These are phyloP conservation scores for Lentinula sp. DNA, from an alignment of 768 basidiomycete species.

Conservation along the genomic window DNA sequence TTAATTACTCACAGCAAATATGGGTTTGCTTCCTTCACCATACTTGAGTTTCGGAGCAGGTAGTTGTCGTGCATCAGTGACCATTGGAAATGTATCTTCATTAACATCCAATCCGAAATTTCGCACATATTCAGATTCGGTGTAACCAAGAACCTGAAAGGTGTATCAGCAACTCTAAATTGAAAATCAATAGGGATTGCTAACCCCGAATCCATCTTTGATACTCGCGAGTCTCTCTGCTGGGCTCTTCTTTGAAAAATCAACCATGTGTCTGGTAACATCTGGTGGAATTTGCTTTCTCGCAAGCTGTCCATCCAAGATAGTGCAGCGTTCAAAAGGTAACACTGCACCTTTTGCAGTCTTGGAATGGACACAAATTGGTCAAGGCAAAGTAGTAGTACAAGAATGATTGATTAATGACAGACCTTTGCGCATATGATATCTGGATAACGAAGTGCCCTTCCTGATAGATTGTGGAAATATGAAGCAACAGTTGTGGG, in stretches of 20 bases:
- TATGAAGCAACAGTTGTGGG: slow-evolving; percentile 38
- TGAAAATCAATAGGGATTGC: too few species aligned
- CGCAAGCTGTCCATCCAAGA: slow-evolving; percentile 64
- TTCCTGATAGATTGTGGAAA: slow-evolving; percentile 16
- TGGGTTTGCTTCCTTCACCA: slow-evolving; percentile 31
- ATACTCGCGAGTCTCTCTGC: slow-evolving; percentile 52
- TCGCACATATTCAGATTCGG: slow-evolving; percentile 35
- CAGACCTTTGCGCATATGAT: slow-evolving; percentile 53
- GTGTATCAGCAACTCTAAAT: background rate
- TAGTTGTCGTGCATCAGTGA: slow-evolving; percentile 39
- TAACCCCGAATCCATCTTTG: slow-evolving; percentile 44
- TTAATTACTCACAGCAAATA: slow-evolving; percentile 32
- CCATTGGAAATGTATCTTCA: slow-evolving; percentile 22
- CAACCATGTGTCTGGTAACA: slow-evolving; percentile 54
- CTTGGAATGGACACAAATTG: slow-evolving; percentile 23
- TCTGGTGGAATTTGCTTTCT: slow-evolving; percentile 66
- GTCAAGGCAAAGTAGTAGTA: too few species aligned
- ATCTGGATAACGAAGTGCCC: slow-evolving; percentile 37
- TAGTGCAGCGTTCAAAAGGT: slow-evolving; percentile 62
- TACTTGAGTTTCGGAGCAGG: slow-evolving; percentile 44
- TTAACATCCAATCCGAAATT: slow-evolving; percentile 37
- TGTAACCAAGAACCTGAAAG: slow-evolving; percentile 31
- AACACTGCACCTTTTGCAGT: slow-evolving; percentile 56
- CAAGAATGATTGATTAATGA: too few species aligned
- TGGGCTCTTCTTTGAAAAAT: slow-evolving; percentile 64